A percentile compares a stretch with the other conserved stretches of the same genome.
Evolutionary conservation across 2,329 filamentous ascomycete genomes (phyloP).

Genomic region (Phialocephala sp.): DNA sequence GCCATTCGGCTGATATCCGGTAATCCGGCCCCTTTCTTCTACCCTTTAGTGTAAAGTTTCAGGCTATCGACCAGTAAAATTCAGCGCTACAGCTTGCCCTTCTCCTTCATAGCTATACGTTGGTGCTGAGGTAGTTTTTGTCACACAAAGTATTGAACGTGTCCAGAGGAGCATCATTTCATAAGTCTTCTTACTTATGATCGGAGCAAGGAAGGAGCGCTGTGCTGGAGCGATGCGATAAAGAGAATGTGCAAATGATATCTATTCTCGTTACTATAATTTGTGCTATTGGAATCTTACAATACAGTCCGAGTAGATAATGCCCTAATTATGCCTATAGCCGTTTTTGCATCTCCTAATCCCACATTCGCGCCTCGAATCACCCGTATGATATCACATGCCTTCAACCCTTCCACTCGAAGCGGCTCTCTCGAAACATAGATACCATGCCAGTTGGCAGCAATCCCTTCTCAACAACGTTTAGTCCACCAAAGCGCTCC

Average conservation of each 20-base stretch:
- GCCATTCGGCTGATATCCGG: too few relatives aligned
- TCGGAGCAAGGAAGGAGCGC: neutral
- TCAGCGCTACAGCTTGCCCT: neutral
- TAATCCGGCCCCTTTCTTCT: too few relatives aligned
- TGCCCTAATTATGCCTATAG: neutral
- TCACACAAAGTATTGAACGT: too few relatives aligned
- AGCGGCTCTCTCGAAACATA: conserved; percentile 45
- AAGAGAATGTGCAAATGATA: neutral
- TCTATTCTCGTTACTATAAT: neutral
- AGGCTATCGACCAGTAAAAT: neutral
- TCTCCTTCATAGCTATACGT: neutral
- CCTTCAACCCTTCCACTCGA: conserved; percentile 46
- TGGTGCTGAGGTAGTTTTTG: too few relatives aligned
- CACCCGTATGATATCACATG: too few relatives aligned
- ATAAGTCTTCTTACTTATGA: neutral
- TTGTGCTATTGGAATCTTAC: neutral
- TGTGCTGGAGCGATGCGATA: neutral
- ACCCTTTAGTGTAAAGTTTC: neutral
- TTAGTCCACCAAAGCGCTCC: conserved; percentile 46
- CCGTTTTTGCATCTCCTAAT: too few relatives aligned
- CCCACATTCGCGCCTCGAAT: too few relatives aligned
- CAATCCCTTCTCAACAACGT: conserved; percentile 47
- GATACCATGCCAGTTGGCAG: conserved; percentile 47
- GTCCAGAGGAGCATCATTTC: neutral
- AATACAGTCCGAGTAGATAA: neutral